Base-by-base conservation (phyloP, 108 stramenopile genomes). In the Cyclostephanos invisitatus region DNA sequence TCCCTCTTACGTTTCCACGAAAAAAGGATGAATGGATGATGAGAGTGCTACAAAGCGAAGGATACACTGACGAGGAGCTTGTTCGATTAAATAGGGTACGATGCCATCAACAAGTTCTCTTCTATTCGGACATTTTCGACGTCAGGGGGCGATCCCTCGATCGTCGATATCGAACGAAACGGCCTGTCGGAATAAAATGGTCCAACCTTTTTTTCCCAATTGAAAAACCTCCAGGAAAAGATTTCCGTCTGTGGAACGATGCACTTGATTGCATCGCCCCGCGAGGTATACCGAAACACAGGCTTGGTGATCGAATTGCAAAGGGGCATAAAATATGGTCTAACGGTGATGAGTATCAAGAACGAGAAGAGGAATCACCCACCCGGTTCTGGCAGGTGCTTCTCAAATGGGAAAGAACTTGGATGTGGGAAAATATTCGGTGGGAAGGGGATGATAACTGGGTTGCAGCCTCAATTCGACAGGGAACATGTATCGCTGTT, bases 391-490 rank as follows among this genome's bases (percentile, higher is more conserved):
- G 59, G 59, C 37, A 38, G 5, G 36, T 60, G 0, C 20, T 60
- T 2, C 7, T 18, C 4, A 20, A 17, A 2, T 60, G 59, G 59
- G 22, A 37, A 5, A 11, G 36, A 1, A 11, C 1, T 7, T 60
- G 68, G 53, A 40, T 58, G 40, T 69, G 68, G 68, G 56, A 0
- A n/a, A n/a, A n/a, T n/a, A n/a, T n/a, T n/a, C n/a, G n/a, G n/a
- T n/a, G n/a, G n/a, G n/a, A n/a, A n/a, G 56, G 55, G 10, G 24
- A 56, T 27, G 38, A 57, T n/a, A 2, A 18, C 12, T 72, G 71
- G 71, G 10, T 72, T 3, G 18, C 44, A 11, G 62, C 50, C 21
- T 29, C 71, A 2, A 63, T 72, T 20, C 4, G 25, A 20, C 38
- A 62, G 5, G 49, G 50, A 18, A 21, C 71, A 27, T 55, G 28